These are phyloP conservation scores for Kwoniella sp. DNA, from an alignment of 768 basidiomycete species.

Conservation along the genomic window DNA sequence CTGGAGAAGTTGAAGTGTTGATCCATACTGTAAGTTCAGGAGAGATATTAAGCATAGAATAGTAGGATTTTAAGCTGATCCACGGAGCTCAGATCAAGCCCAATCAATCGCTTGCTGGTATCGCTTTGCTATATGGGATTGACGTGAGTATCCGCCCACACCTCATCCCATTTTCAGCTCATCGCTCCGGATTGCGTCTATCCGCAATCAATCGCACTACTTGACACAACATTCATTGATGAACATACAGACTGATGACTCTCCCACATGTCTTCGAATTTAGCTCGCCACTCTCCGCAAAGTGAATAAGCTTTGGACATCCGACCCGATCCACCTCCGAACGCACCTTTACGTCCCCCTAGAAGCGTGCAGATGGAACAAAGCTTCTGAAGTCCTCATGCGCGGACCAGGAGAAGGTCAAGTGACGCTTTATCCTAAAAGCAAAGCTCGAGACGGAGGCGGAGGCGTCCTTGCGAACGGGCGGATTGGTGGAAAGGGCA, in stretches of 20 bases:
- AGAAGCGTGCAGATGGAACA: slow-evolving; percentile 55
- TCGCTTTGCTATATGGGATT: slow-evolving; percentile 87
- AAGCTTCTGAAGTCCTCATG: slow-evolving; percentile 45
- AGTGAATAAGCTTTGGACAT: slow-evolving; percentile 90
- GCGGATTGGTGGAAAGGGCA: slow-evolving; percentile 25
- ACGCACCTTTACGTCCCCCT: slow-evolving; percentile 76
- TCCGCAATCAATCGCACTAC: background rate
- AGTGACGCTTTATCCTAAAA: slow-evolving; percentile 42
- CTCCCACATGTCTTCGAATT: background rate
- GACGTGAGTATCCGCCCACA: slow-evolving; percentile 59
- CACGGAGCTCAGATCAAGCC: slow-evolving; percentile 62
- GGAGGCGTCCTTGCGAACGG: no score
- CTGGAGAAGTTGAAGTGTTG: slow-evolving; percentile 55
- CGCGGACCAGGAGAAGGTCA: slow-evolving; percentile 52
- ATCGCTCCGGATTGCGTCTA: no score
- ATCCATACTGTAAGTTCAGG: slow-evolving; percentile 54
- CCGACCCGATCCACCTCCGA: slow-evolving; percentile 87
- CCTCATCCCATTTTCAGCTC: background rate
- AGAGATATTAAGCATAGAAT: background rate
- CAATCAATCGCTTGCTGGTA: slow-evolving; percentile 79
- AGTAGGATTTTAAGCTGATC: background rate
- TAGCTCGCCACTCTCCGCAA: slow-evolving; percentile 72
- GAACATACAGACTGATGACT: background rate
- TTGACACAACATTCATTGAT: no score
- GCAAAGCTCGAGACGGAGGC: background rate